Evolutionary conservation across 305 asterid species (phyloP).

Genomic region (Fraxinus velutina): DNA sequence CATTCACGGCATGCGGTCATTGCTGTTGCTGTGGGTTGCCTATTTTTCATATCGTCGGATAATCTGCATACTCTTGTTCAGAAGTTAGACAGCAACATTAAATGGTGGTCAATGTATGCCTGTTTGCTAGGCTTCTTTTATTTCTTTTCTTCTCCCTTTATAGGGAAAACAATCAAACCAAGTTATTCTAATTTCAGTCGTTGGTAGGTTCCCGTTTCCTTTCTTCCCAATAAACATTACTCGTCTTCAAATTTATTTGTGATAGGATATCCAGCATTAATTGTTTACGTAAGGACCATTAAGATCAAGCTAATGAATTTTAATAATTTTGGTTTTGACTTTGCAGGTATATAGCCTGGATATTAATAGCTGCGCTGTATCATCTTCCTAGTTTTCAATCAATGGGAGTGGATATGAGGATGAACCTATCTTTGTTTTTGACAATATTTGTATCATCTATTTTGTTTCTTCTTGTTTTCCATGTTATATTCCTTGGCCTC

Average conservation of each 20-base stretch:
- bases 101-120: slow-evolving; percentile 99
- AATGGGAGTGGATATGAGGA: slow-evolving; percentile 97
- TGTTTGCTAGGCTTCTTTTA: slow-evolving; percentile 98
- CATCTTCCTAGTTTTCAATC: slow-evolving; percentile 99
- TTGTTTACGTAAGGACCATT: not conserved
- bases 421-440: slow-evolving; percentile 90
- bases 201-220: slow-evolving; percentile 48
- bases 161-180: slow-evolving; percentile 93
- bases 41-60: slow-evolving; percentile 93
- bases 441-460: slow-evolving; percentile 78
- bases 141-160: slow-evolving; percentile 93
- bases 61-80: slow-evolving; percentile 93
- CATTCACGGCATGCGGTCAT: slow-evolving; percentile 93
- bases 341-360: slow-evolving; percentile 91
- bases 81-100: slow-evolving; percentile 91
- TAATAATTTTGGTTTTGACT: slow-evolving; percentile 9
- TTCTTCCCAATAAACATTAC: not conserved
- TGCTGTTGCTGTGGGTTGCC: slow-evolving; percentile 89
- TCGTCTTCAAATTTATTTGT: not conserved
- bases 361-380: slow-evolving; percentile 86
- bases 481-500: slow-evolving; percentile 76
- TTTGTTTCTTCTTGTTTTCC: slow-evolving; percentile 88
- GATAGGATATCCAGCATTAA: not conserved
- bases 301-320: slow-evolving; percentile 2
- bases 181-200: slow-evolving; percentile 96